Evolutionary conservation across 805 yeast genomes (phyloP), one percentile per base, ranked within the genome.

Genomic region (Kodamaea neixiangensis): DNA sequence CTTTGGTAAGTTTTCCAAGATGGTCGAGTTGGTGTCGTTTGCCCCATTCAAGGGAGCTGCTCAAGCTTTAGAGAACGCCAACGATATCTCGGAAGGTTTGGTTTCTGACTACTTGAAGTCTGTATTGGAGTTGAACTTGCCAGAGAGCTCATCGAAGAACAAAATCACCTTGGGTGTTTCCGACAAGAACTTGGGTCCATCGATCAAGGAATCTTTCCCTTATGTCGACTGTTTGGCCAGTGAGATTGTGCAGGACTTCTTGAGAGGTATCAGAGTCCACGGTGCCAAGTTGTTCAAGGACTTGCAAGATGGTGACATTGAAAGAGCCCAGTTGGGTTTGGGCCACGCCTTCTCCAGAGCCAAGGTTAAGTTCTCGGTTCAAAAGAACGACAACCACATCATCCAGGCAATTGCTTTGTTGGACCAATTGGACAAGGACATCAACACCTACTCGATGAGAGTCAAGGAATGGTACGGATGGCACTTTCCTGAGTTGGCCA

Each of bases 1-100:
- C 65, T 81, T 94, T 58, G 86, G 85, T 56, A 80, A 84, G 67
- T 92, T 94, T 69, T 88, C 97, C 63, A 94, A 94, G 76, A 78
- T 93, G 78, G 85, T 94, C 61, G 96, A 92, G 73, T 81, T 94
- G 51, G 96, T 89, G 21, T 88, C 97, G 13, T 94, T 94, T 75
- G 96, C 97, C 54, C 99, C 99, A 46, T 94, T 94, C 82, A 92
- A 94, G 75, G 97, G 97, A 65, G 99, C 99, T 54, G 98, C 99
- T 48, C 98, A 94, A 74, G 99, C 99, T 54, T 82, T 94, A 65
- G 98, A 93, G 74, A 94, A 94, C 68, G 97, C 98, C 61, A 94
- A 94, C 68, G 98, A 94, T 68, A 87, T 94, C 62, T 89, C 97
- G 58, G 99, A 94, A 76, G 99, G 99, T 66, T 81, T 92, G 62